Evolutionary conservation across 176 grass and related monocot species (phyloP), one percentile per base, ranked within the genome.

Genomic region (Lolium perenne): DNA sequence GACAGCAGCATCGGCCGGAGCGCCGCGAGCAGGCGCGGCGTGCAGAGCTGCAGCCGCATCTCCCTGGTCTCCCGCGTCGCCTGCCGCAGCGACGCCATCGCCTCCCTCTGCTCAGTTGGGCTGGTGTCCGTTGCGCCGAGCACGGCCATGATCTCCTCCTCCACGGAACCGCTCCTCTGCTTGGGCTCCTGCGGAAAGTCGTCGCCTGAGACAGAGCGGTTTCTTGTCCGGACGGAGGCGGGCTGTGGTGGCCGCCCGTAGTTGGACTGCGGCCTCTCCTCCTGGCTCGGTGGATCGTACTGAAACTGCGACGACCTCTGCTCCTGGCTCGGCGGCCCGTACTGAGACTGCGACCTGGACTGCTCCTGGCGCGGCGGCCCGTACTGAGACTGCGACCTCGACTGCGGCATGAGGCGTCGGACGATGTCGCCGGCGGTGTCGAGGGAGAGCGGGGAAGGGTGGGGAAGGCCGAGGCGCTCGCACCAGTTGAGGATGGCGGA

Each of bases 401-500:
- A 4, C 57, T 59, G 76, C 22, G 89, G 86, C 93, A 95, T 95
- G 87, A 98, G 91, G 46, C 91, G 86, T 55, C 84, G 88, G n/a
- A 98, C 93, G 76, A 98, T 60, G 84, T 87, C 83, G 38, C 49
- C 61, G 22, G 93, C 96, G 59, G 93, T 90, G 71, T 89, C 90
- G 17, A 79, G 74, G 41, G 91, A 81, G 76, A 94, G 56, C 2
- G 93, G 88, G 10, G 84, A 15, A 6, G 93, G 96, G 82, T 87
- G 53, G 5, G 90, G 93, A 1, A 98, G 84, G 1, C 59, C 84
- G 58, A 85, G 73, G 80, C 80, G 84, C 25, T 90, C 88, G 82
- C 93, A 98, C 96, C 96, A 98, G 88, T 91, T 85, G 81, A 98
- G 85, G 62, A 98, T 98, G 58, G 93, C 84, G 26, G 85, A 88